Percentiles rank a stretch among this genome's conserved stretches.
Evolutionary conservation across 768 basidiomycete genomes (phyloP).

Genomic region (Tulasnella sp.): DNA sequence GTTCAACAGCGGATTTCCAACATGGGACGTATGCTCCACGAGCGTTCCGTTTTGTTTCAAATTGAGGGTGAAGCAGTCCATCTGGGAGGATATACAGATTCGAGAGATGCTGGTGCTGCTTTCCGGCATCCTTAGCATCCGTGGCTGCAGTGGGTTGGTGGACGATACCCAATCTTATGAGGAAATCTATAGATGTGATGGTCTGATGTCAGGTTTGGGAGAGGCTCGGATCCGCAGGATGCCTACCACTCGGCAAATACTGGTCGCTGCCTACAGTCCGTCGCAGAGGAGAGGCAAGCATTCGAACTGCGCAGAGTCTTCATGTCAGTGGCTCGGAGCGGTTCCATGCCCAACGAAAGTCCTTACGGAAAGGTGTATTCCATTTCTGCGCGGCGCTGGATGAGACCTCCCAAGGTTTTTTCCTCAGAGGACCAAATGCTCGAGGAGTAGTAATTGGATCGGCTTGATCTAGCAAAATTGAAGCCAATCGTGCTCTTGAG

Average conservation of each 20-base stretch:
- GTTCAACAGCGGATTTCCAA: constrained; percentile 43
- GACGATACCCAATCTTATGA: constrained; percentile 47
- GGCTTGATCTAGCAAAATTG: constrained; percentile 50
- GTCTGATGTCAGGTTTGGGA: background rate
- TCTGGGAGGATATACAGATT: constrained; percentile 38
- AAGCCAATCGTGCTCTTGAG: background rate
- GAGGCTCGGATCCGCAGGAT: background rate
- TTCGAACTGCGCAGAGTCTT: constrained; percentile 45
- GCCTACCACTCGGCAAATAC: constrained; percentile 51
- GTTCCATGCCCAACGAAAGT: background rate
- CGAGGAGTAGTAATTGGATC: constrained; percentile 49
- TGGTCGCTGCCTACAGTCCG: constrained; percentile 44
- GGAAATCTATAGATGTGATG: constrained; percentile 44
- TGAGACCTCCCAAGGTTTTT: constrained; percentile 24
- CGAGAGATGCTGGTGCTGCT: constrained; percentile 23
- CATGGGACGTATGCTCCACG: constrained; percentile 52
- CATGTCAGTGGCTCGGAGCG: background rate
- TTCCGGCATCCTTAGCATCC: background rate
- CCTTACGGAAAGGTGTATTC: constrained; percentile 16
- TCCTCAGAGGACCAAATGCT: constrained; percentile 50
- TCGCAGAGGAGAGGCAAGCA: constrained; percentile 60
- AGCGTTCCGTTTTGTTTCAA: constrained; percentile 41
- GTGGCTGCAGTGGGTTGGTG: background rate
- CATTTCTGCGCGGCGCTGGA: background rate
- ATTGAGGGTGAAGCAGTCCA: constrained; percentile 60